Percentiles rank a stretch among this genome's conserved stretches.
Conservation (phyloP, 106 monocot species). For the Phalaenopsis equestris region DNA sequence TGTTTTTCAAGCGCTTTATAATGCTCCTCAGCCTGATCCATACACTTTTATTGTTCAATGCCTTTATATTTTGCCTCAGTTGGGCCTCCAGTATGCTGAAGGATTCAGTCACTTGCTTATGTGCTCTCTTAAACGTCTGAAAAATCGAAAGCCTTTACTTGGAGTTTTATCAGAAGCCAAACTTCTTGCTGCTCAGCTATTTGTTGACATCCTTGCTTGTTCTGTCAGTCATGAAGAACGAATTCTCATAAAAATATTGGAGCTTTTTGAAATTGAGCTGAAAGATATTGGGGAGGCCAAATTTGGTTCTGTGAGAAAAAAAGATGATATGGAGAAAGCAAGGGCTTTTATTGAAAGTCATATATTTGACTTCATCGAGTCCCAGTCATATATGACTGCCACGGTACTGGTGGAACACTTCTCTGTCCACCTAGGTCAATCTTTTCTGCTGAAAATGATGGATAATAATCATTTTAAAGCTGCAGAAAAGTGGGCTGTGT, state of each 20-base stretch:
- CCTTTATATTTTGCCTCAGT: slow-evolving; percentile 66
- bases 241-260: slow-evolving; percentile 69
- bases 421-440: slow-evolving; percentile 30
- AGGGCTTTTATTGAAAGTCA: slow-evolving; percentile 33
- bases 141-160: slow-evolving; percentile 18
- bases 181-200: slow-evolving; percentile 40
- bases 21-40: slow-evolving; percentile 54
- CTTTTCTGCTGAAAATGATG: slow-evolving; percentile 63
- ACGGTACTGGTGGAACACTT: slow-evolving; percentile 61
- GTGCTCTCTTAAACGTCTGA: slow-evolving; percentile 60
- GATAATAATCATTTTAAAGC: slow-evolving; percentile 51
- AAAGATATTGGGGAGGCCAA: slow-evolving; percentile 60
- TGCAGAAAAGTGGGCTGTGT: slow-evolving; percentile 78
- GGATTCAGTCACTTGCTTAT: slow-evolving; percentile 88
- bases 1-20: slow-evolving; percentile 47
- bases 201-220: slow-evolving; percentile 54
- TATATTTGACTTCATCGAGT: slow-evolving; percentile 46
- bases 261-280: slow-evolving; percentile 61
- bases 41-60: slow-evolving; percentile 68
- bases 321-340: slow-evolving; percentile 31
- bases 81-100: slow-evolving; percentile 74
- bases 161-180: slow-evolving; percentile 55
- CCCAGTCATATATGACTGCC: slow-evolving; percentile 72
- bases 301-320: slow-evolving; percentile 26
- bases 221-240: slow-evolving; percentile 65